Percentiles rank a stretch among this genome's conserved stretches.
These are phyloP conservation scores for Halophytophthora batemanensis DNA, from an alignment of 352 stramenopile species.

Conservation along the genomic window DNA sequence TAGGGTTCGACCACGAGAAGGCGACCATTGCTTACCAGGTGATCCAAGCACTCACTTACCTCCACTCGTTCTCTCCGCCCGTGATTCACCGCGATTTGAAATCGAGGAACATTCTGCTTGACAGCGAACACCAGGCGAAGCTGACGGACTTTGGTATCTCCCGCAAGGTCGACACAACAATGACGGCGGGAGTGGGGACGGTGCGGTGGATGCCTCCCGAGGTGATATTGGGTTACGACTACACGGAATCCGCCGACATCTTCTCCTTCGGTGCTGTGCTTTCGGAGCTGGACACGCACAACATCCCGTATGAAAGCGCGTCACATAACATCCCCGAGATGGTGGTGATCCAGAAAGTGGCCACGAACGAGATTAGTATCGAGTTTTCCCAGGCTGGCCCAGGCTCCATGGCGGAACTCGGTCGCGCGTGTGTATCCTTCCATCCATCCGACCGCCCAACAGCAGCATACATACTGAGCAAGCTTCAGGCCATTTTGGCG, in stretches of 20 bases:
- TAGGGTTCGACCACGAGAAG: constrained; percentile 24
- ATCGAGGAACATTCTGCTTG: constrained; percentile 19
- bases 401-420: constrained; percentile 23
- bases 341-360: constrained; percentile 30
- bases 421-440: constrained; percentile 20
- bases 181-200: constrained; percentile 21
- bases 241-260: constrained; percentile 3
- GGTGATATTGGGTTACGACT: constrained; percentile 5
- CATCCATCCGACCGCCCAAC: constrained; percentile 26
- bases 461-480: constrained; percentile 30
- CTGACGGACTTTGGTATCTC: constrained; percentile 22
- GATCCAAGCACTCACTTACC: constrained; percentile 40
- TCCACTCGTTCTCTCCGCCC: constrained; percentile 32
- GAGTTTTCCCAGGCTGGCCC: constrained; percentile 21
- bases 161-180: constrained; percentile 1
- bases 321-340: constrained; percentile 35
- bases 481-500: constrained; percentile 28
- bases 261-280: constrained; percentile 14
- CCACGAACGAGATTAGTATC: too few relatives aligned
- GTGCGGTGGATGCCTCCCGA: constrained; percentile 17
- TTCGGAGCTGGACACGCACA: constrained; percentile 8
- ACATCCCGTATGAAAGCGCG: constrained; percentile 7
- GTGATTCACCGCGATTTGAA: constrained; percentile 56
- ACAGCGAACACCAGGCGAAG: constrained; percentile 6
- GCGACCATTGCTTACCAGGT: constrained; percentile 39